Evolutionary conservation across 257 asterid genomes (phyloP).

Genomic region (Nicotiana tomentosiformis): DNA sequence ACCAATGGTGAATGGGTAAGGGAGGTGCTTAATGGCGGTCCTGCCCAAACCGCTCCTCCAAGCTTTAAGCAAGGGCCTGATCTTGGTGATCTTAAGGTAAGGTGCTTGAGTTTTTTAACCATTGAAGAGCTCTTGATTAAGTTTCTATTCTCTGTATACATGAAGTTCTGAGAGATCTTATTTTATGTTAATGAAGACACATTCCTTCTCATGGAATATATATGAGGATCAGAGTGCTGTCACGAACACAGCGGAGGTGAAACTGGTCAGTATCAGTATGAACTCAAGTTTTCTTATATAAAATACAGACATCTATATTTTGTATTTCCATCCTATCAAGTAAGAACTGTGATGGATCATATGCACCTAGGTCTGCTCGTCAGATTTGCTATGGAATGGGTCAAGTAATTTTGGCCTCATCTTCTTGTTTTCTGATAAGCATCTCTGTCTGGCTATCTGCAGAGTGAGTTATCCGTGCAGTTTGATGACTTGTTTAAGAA

Average conservation of each 20-base stretch:
- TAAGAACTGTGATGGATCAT: neutral
- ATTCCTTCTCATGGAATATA: slow-evolving; percentile 54
- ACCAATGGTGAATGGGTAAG: slow-evolving; percentile 77
- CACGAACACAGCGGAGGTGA: slow-evolving; percentile 36
- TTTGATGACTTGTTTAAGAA: slow-evolving; percentile 90
- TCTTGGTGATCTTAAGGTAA: slow-evolving; percentile 81
- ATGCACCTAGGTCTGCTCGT: slow-evolving; percentile 4
- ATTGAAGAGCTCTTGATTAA: slow-evolving; percentile 1
- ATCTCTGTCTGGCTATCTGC: slow-evolving; percentile 33
- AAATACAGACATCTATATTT: neutral
- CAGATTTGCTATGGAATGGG: neutral
- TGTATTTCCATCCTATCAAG: neutral
- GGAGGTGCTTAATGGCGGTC: slow-evolving; percentile 78
- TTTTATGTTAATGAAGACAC: slow-evolving; percentile 40
- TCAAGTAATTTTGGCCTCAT: slow-evolving; percentile 8
- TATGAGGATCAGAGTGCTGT: slow-evolving; percentile 30
- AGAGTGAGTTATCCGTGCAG: slow-evolving; percentile 83
- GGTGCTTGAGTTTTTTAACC: slow-evolving; percentile 2
- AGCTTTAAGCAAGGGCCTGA: slow-evolving; percentile 69
- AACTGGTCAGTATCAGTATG: slow-evolving; percentile 51
- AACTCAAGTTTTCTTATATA: slow-evolving; percentile 8
- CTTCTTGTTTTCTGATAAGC: slow-evolving; percentile 20
- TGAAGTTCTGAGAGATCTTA: slow-evolving; percentile 7
- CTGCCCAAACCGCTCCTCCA: slow-evolving; percentile 66
- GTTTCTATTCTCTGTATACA: neutral